Conservation (phyloP, 306 rosid genomes). For the Cyamopsis tetragonoloba region DNA sequence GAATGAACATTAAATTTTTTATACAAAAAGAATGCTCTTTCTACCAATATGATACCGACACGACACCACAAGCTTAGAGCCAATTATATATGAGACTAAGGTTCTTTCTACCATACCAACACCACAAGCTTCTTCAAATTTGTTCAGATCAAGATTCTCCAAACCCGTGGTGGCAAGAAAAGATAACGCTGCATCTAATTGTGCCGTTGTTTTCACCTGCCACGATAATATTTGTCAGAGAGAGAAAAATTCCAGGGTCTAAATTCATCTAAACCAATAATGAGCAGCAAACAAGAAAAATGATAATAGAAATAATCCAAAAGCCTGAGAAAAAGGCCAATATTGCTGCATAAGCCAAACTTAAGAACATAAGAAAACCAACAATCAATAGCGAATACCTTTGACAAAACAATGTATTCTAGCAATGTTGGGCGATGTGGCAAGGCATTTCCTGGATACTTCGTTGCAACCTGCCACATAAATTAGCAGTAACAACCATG, state of each 20-base stretch:
- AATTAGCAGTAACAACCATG: not conserved
- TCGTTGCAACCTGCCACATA: conserved; percentile 78
- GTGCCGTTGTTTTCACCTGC: conserved; percentile 82
- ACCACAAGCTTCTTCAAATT: conserved; percentile 88
- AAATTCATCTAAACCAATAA: not conserved
- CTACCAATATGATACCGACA: conserved; percentile 41
- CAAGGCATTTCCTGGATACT: conserved; percentile 81
- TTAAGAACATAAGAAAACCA: not conserved
- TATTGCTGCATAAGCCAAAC: not conserved
- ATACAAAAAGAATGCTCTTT: not conserved
- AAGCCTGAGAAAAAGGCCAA: not conserved
- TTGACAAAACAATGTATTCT: conserved; percentile 58
- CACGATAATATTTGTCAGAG: conserved; percentile 19
- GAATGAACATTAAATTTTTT: not conserved
- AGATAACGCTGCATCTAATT: conserved; percentile 78
- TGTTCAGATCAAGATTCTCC: conserved; percentile 47
- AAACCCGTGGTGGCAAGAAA: conserved; percentile 48
- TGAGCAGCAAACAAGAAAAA: not conserved
- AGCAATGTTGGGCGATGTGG: conserved; percentile 66
- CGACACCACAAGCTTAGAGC: conserved; percentile 41
- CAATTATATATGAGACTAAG: not conserved
- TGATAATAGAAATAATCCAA: not conserved
- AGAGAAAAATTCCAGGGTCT: not conserved
- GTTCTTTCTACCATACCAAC: conserved; percentile 58
- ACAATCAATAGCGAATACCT: conserved; percentile 40